Evolutionary conservation across 129 eudicot species (phyloP), one percentile per base, ranked within the genome.

Genomic region (Kitagawia praeruptora): DNA sequence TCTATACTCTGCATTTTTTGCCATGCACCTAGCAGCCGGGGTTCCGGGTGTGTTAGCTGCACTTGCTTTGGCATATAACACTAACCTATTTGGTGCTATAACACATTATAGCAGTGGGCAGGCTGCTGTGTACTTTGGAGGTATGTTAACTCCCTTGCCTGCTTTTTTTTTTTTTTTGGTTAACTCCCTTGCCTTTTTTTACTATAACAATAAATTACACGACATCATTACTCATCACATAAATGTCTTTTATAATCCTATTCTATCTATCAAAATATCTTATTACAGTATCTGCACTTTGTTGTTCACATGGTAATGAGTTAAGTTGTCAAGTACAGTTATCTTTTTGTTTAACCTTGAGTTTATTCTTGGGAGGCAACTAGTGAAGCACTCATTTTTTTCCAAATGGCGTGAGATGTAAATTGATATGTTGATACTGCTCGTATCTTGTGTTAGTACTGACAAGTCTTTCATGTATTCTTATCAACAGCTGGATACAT

Each of bases 51-150:
- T 86, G 34, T 70, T 93, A 87, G 93, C 98, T 7, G 98, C 98
- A 42, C 84, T 91, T 39, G 93, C 88, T 53, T 85, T 93, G 42
- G 96, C 98, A 47, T 93, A 89, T 67, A 93, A 91, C 72, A 93
- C 98, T 4, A 93, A 89, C 51, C 80, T 91, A 19, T 93, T 93
- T 74, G 98, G 97, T 42, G 93, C 98, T 70, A 89, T 89, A 84
- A 93, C 98, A 38, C 98, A 93, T 88, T 93, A 91, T 77, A 93
- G 98, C 83, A 93, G 98, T 78, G 98, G 98, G 78, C 97, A 91
- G 82, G 95, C 97, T 18, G 98, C 98, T 8, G 97, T 93, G 16
- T 93, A 93, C 84, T 93, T 86, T 81, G 98, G 98, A 91, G 98
- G 98, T 93, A 45, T 25, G 86, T 75, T 27, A 47, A 37, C 84